These are phyloP conservation scores for Peniophora sp. DNA, from an alignment of 1,284 basidiomycete genomes.

Conservation along the genomic window DNA sequence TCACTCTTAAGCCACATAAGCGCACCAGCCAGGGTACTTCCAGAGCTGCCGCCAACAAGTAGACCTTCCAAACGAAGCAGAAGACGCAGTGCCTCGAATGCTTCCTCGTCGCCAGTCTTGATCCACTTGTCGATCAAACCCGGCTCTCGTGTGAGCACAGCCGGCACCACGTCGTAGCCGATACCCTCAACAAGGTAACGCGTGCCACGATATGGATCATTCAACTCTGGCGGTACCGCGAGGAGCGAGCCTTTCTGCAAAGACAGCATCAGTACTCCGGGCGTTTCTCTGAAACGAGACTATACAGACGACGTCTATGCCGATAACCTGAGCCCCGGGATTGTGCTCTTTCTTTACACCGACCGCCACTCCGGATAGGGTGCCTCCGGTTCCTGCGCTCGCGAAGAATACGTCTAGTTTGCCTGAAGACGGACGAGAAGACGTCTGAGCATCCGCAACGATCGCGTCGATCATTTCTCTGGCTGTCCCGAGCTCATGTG, in stretches of 20 bases:
- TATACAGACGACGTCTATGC: constrained; percentile 79
- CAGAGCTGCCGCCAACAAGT: constrained; percentile 89
- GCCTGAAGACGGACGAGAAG: constrained; percentile 46
- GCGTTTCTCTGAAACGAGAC: background rate
- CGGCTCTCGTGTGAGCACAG: constrained; percentile 58
- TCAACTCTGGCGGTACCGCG: constrained; percentile 51
- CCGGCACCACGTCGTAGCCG: constrained; percentile 87
- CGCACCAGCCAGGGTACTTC: constrained; percentile 75
- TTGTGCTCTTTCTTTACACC: constrained; percentile 77
- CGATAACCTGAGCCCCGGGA: constrained; percentile 63
- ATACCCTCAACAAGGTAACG: constrained; percentile 89
- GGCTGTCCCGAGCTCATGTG: constrained; percentile 82
- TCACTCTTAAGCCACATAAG: constrained; percentile 69
- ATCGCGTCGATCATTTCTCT: constrained; percentile 81
- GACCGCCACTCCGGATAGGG: constrained; percentile 81
- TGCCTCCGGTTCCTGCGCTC: constrained; percentile 91
- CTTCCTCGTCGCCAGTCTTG: constrained; percentile 78
- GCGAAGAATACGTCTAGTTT: constrained; percentile 80
- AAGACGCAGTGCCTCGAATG: constrained; percentile 70
- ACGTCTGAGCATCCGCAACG: constrained; percentile 48
- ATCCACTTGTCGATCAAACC: constrained; percentile 67
- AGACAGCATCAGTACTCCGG: background rate
- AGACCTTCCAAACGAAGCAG: constrained; percentile 84
- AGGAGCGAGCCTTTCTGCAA: constrained; percentile 78
- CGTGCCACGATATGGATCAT: constrained; percentile 40